Evolutionary conservation across 208 protist species (phyloP).

Genomic region (Leishmania tarentolae): DNA sequence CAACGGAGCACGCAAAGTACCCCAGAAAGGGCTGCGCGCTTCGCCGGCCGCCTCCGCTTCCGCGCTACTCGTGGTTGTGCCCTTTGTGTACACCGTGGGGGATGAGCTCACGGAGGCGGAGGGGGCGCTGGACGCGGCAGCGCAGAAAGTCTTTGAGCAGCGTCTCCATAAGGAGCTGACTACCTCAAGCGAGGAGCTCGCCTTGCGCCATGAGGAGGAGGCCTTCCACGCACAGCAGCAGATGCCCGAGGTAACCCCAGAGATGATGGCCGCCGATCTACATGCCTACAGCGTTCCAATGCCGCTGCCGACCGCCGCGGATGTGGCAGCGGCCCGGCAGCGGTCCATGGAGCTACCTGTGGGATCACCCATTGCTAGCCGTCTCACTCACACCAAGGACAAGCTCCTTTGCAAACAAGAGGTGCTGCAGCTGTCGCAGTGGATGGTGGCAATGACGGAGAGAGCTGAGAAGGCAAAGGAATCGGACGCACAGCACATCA

Average conservation of each 20-base stretch:
- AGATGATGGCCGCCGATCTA: slow-evolving; percentile 29
- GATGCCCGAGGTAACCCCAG: slow-evolving; percentile 62
- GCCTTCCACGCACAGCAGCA: slow-evolving; percentile 77
- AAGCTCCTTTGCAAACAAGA: slow-evolving; percentile 41
- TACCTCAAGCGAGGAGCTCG: slow-evolving; percentile 56
- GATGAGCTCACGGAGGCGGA: slow-evolving; percentile 86
- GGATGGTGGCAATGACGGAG: slow-evolving; percentile 26
- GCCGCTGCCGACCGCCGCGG: slow-evolving; percentile 50
- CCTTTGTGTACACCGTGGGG: slow-evolving; percentile 74
- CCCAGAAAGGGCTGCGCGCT: background rate
- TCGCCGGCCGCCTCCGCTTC: background rate
- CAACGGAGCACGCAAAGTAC: background rate
- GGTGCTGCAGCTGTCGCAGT: slow-evolving; percentile 25
- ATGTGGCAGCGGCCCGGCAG: slow-evolving; percentile 47
- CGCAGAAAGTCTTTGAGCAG: slow-evolving; percentile 63
- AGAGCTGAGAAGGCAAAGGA: slow-evolving; percentile 28
- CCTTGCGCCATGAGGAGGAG: slow-evolving; percentile 83
- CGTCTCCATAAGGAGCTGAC: slow-evolving; percentile 58
- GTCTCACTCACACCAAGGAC: slow-evolving; percentile 49
- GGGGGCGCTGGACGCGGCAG: slow-evolving; percentile 69
- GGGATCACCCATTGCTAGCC: slow-evolving; percentile 38
- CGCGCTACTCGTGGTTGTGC: slow-evolving; percentile 53
- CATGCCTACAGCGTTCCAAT: slow-evolving; percentile 56
- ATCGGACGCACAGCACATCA: slow-evolving; percentile 32
- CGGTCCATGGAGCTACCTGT: slow-evolving; percentile 37